Percentiles rank a stretch among this genome's conserved stretches.
phyloP scores from a whole-genome alignment of 805 yeast genomes.

The Kazachstania africana region DNA sequence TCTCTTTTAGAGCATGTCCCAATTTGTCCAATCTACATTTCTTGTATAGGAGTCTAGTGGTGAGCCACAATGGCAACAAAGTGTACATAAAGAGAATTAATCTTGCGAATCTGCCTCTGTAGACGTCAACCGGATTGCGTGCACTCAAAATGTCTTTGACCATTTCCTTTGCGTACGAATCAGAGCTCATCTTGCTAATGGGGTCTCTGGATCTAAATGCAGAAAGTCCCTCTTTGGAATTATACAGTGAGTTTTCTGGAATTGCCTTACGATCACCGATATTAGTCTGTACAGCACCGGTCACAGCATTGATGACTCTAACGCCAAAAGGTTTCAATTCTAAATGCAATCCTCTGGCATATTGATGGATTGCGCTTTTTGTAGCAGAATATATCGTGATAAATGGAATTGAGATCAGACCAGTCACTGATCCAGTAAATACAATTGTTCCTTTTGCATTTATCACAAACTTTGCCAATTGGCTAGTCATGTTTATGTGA shows the following conservation, averaged over 20 bases:
- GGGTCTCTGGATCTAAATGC: conserved; percentile 38
- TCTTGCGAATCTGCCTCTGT: conserved; percentile 40
- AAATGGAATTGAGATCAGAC: conserved; percentile 55
- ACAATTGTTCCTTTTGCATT: conserved; percentile 55
- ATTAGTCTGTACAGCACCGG: conserved; percentile 65
- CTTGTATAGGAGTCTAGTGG: no score
- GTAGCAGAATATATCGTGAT: conserved; percentile 51
- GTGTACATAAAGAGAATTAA: conserved; percentile 25
- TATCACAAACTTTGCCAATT: conserved; percentile 41
- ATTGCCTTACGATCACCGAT: conserved; percentile 54
- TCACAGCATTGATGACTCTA: conserved; percentile 51
- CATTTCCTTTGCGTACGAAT: conserved; percentile 42
- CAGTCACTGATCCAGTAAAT: conserved; percentile 65
- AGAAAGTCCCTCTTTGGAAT: conserved; percentile 36
- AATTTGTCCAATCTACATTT: background rate
- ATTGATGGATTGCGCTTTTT: conserved; percentile 67
- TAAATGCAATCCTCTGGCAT: conserved; percentile 45
- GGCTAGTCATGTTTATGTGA: conserved; percentile 50
- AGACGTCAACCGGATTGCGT: conserved; percentile 35
- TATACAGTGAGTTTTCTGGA: conserved; percentile 41
- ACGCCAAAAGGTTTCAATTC: conserved; percentile 66
- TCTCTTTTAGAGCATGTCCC: background rate
- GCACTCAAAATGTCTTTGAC: conserved; percentile 34
- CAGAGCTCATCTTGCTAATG: conserved; percentile 48
- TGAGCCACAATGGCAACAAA: conserved; percentile 40